phyloP scores from a whole-genome alignment of 805 yeast species.

The Candida pini region DNA sequence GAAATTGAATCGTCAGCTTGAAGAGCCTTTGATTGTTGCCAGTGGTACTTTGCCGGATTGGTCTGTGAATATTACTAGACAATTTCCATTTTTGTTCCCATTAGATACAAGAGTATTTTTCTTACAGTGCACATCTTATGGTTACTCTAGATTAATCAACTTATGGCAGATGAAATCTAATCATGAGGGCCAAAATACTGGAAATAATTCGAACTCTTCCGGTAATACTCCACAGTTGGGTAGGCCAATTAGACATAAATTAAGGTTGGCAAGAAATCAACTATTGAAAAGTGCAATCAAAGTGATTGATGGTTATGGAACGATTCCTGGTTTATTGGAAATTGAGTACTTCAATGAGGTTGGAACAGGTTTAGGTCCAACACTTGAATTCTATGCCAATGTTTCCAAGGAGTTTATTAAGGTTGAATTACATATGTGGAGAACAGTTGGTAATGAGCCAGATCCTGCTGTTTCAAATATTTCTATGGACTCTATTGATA shows the following conservation, averaged over 20 bases:
- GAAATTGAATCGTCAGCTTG: conserved; percentile 78
- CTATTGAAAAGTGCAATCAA: conserved; percentile 74
- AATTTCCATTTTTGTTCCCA: conserved; percentile 80
- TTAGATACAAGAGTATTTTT: conserved; percentile 73
- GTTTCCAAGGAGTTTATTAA: conserved; percentile 72
- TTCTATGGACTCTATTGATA: conserved; percentile 3
- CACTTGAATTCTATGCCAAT: conserved; percentile 82
- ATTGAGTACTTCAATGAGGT: conserved; percentile 85
- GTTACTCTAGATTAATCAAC: conserved; percentile 76
- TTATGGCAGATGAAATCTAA: conserved; percentile 61
- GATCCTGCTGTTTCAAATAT: conserved; percentile 1
- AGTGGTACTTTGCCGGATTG: conserved; percentile 83
- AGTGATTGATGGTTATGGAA: conserved; percentile 68
- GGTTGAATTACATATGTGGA: conserved; percentile 63
- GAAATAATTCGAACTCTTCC: conserved; percentile 14
- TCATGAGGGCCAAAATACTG: conserved; percentile 29
- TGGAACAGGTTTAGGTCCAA: conserved; percentile 97
- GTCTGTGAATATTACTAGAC: conserved; percentile 68
- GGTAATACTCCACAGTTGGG: conserved; percentile 49
- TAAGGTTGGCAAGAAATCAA: conserved; percentile 65
- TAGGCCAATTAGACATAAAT: conserved; percentile 70
- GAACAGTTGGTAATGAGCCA: conserved; percentile 30
- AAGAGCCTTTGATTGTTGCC: conserved; percentile 83
- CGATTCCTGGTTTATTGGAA: conserved; percentile 76
- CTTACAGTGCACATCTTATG: conserved; percentile 84